Conservation (phyloP, 441 rosid genomes). For the Aquilaria agallochum region DNA sequence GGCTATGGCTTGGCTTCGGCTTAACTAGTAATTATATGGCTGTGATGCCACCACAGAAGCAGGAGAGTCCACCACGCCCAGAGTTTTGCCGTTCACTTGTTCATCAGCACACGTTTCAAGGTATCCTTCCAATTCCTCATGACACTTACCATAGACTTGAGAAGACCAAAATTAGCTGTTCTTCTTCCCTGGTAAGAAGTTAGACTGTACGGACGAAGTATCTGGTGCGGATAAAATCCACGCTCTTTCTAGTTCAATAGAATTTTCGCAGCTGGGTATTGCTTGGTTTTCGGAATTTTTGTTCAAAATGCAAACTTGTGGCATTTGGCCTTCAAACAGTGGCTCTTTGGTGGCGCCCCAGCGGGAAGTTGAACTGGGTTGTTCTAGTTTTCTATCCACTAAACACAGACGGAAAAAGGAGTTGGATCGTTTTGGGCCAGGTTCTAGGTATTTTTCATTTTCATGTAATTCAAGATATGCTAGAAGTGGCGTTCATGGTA, state of each 20-base stretch:
- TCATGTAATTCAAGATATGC: constrained; percentile 24
- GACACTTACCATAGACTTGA: not conserved
- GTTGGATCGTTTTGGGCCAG: constrained; percentile 19
- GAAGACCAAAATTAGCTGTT: not conserved
- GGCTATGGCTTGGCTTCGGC: not conserved
- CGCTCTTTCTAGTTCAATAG: constrained; percentile 15
- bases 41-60: constrained; percentile 20
- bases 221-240: constrained; percentile 15
- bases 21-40: constrained; percentile 30
- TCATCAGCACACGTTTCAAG: constrained; percentile 12
- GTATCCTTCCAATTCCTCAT: constrained; percentile 11
- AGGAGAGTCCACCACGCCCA: not conserved
- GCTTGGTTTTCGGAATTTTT: constrained; percentile 4
- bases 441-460: constrained; percentile 26
- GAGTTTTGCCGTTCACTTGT: not conserved
- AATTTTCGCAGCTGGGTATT: constrained; percentile 20
- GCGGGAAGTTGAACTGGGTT: constrained; percentile 39
- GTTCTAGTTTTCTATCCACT: constrained; percentile 22
- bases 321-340: constrained; percentile 39
- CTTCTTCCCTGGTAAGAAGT: not conserved
- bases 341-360: constrained; percentile 46
- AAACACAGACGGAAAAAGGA: constrained; percentile 28
- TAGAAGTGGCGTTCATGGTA: constrained; percentile 19
- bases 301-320: constrained; percentile 62
- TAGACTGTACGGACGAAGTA: not conserved